phyloP scores from a whole-genome alignment of 441 rosid species.

The Macaranga tanarius region DNA sequence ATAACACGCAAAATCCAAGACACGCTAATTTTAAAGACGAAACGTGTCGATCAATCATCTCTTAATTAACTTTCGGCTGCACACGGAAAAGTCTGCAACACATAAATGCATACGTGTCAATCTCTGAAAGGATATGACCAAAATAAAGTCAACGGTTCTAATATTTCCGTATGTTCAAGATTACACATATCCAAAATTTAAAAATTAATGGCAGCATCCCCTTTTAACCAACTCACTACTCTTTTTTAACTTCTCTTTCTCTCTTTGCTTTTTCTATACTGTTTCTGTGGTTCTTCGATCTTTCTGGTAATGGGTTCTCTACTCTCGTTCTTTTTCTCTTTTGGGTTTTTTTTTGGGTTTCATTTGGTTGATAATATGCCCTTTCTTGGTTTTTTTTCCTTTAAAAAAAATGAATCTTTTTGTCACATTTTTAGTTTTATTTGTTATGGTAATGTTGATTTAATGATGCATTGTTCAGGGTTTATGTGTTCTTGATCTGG shows the following conservation, averaged over 20 bases:
- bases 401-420: not conserved
- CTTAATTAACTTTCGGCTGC: not conserved
- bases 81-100: not conserved
- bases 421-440: not conserved
- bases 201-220: not conserved
- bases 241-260: not conserved
- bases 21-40: not conserved
- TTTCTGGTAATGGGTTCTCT: not conserved
- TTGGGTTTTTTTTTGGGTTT: not conserved
- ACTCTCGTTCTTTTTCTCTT: not conserved
- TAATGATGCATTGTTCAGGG: not conserved
- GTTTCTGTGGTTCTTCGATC: not conserved
- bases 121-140: not conserved
- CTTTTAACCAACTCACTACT: not conserved
- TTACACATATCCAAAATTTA: not conserved
- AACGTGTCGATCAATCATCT: not conserved
- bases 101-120: slow-evolving; percentile 5
- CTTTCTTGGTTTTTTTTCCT: too few species aligned
- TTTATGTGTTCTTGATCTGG: not conserved
- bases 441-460: not conserved
- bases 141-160: not conserved
- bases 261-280: not conserved
- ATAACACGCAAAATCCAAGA: not conserved
- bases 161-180: not conserved
- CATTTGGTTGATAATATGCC: not conserved